Evolutionary conservation across 768 basidiomycete species (phyloP).

Genomic region (Plicaturopsis crispa): DNA sequence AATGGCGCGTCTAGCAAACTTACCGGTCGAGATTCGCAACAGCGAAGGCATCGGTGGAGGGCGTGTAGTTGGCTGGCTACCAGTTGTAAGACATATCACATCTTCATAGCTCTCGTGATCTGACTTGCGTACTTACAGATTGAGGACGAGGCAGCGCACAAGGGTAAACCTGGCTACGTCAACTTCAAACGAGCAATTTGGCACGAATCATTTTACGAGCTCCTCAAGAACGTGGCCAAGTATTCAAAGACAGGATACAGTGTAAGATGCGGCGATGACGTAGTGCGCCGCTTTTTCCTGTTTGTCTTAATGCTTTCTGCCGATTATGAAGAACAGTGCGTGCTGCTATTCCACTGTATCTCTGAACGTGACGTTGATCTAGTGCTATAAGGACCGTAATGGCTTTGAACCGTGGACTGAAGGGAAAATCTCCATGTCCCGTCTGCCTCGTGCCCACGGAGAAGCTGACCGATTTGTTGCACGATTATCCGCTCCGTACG

Average conservation of each 20-base stretch:
- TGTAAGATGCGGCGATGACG: constrained; percentile 20
- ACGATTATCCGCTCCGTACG: constrained; percentile 11
- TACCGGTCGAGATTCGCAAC: constrained; percentile 25
- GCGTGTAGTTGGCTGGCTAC: constrained; percentile 29
- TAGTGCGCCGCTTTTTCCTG: constrained; percentile 23
- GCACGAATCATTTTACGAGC: constrained; percentile 25
- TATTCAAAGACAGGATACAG: constrained; percentile 14
- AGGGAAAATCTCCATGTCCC: constrained; percentile 26
- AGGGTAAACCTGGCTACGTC: constrained; percentile 20
- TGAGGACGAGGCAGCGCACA: constrained; percentile 21
- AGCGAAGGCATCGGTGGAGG: constrained; percentile 24
- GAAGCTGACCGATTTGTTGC: constrained; percentile 14
- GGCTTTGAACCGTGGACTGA: constrained; percentile 24
- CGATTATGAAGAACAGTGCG: constrained; percentile 41
- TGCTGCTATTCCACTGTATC: constrained; percentile 6
- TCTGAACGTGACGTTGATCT: not conserved
- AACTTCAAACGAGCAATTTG: constrained; percentile 28
- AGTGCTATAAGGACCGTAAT: constrained; percentile 25
- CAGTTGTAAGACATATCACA: constrained; percentile 20
- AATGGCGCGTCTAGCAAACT: constrained; percentile 22
- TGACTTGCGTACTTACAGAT: constrained; percentile 15
- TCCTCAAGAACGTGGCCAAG: constrained; percentile 19
- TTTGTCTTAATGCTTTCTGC: constrained; percentile 29
- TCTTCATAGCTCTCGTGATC: constrained; percentile 1
- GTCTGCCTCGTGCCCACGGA: constrained; percentile 26